Evolutionary conservation across 768 basidiomycete species (phyloP).

Genomic region (Boletus fagicola): DNA sequence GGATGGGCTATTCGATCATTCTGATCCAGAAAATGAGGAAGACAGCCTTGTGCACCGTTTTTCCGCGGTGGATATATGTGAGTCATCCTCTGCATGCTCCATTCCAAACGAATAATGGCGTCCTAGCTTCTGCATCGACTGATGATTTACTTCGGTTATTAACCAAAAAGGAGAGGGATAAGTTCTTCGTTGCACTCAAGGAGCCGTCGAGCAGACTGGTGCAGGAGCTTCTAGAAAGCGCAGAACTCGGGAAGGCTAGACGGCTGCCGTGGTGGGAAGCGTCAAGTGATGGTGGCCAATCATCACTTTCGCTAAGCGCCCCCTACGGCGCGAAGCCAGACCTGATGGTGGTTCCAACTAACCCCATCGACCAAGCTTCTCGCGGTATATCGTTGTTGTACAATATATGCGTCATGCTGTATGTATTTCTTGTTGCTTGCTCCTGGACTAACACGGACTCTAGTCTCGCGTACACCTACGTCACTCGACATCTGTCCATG

Average conservation of each 20-base stretch:
- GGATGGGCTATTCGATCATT: constrained; percentile 28
- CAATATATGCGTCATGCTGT: constrained; percentile 71
- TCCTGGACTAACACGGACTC: not conserved
- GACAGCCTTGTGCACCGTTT: constrained; percentile 52
- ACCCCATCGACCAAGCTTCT: constrained; percentile 41
- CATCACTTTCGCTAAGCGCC: not conserved
- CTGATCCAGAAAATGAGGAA: constrained; percentile 40
- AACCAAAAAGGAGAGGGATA: constrained; percentile 54
- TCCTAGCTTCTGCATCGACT: constrained; percentile 51
- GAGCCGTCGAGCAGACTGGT: constrained; percentile 64
- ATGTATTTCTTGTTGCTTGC: constrained; percentile 27
- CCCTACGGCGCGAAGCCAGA: constrained; percentile 41
- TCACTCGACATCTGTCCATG: constrained; percentile 57
- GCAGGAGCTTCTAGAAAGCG: constrained; percentile 56
- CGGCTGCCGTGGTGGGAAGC: constrained; percentile 75
- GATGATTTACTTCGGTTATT: constrained; percentile 62
- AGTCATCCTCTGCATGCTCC: constrained; percentile 15
- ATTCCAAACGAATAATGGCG: not conserved
- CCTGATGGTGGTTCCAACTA: constrained; percentile 45
- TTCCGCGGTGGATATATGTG: constrained; percentile 61
- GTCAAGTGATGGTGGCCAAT: not conserved
- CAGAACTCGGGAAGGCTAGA: constrained; percentile 49
- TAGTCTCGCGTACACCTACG: constrained; percentile 70
- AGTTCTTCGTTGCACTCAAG: constrained; percentile 56
- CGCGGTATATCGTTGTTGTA: constrained; percentile 52